Evolutionary conservation across 2,329 filamentous ascomycete genomes (phyloP).

Genomic region (Aspergillus felis): DNA sequence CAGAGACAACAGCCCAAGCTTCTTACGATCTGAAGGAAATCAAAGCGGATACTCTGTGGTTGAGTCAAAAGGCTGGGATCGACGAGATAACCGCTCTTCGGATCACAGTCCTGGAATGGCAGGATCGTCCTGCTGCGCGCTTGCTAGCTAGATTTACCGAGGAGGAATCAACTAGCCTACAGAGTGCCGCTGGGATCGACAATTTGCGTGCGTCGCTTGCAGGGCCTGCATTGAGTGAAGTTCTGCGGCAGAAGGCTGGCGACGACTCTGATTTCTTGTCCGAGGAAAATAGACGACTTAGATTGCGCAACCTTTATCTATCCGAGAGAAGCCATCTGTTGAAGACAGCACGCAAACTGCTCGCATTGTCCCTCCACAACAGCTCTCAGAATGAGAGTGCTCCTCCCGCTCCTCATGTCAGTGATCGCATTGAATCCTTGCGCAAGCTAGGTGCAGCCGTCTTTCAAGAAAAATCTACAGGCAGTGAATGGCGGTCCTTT

Average conservation of each 20-base stretch:
- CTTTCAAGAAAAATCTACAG: constrained; percentile 27
- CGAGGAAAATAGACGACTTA: constrained; percentile 57
- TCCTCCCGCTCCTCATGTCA: constrained; percentile 5
- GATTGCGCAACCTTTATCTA: constrained; percentile 69
- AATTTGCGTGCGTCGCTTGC: constrained; percentile 57
- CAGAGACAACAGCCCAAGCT: constrained; percentile 63
- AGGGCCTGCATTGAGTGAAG: constrained; percentile 33
- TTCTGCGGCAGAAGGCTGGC: constrained; percentile 27
- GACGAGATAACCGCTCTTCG: constrained; percentile 80
- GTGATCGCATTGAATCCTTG: constrained; percentile 17
- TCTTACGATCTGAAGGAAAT: constrained; percentile 72
- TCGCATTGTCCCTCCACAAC: constrained; percentile 30
- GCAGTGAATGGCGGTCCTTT: constrained; percentile 23
- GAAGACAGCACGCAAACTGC: constrained; percentile 55
- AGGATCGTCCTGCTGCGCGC: constrained; percentile 69
- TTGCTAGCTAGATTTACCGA: constrained; percentile 69
- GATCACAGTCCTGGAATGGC: constrained; percentile 77
- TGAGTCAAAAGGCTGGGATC: constrained; percentile 72
- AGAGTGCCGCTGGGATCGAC: constrained; percentile 66
- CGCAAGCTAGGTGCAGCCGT: constrained; percentile 26
- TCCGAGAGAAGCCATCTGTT: constrained; percentile 66
- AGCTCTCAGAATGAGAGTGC: constrained; percentile 13
- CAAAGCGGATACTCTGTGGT: constrained; percentile 81
- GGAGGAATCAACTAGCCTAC: constrained; percentile 72
- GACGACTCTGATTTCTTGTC: constrained; percentile 54